phyloP scores from a whole-genome alignment of 495 filamentous ascomycete species.

The Aspergillus bridgeri region DNA sequence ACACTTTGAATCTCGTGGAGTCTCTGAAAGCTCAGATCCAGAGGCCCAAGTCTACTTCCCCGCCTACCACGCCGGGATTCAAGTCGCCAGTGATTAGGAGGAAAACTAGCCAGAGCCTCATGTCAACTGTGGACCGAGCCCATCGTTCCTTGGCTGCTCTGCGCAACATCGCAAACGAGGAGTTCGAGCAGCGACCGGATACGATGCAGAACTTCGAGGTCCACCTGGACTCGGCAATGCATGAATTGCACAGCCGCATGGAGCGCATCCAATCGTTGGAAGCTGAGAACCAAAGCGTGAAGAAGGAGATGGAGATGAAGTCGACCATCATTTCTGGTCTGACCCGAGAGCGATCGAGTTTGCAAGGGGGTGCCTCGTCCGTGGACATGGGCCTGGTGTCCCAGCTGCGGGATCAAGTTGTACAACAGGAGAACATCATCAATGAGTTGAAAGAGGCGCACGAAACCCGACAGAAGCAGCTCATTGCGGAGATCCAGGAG shows the following conservation, averaged over 20 bases:
- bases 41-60: conserved; percentile 65
- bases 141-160: conserved; percentile 89
- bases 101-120: conserved; percentile 89
- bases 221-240: conserved; percentile 88
- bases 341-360: conserved; percentile 83
- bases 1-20: conserved; percentile 79
- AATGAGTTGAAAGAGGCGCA: conserved; percentile 69
- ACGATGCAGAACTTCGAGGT: conserved; percentile 88
- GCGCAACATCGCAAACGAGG: conserved; percentile 79
- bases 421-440: conserved; percentile 80
- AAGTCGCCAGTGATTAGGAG: conserved; percentile 67
- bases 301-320: conserved; percentile 95
- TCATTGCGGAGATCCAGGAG: conserved; percentile 63
- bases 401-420: conserved; percentile 78
- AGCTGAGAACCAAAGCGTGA: conserved; percentile 74
- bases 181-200: conserved; percentile 78
- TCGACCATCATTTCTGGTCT: conserved; percentile 91
- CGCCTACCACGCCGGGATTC: conserved; percentile 58
- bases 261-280: conserved; percentile 89
- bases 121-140: conserved; percentile 79
- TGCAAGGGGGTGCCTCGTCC: conserved; percentile 71
- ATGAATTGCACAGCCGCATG: conserved; percentile 80
- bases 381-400: conserved; percentile 93
- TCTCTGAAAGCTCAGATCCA: conserved; percentile 83
- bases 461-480: conserved; percentile 66